Evolutionary conservation across 75 land plant species (phyloP).

Genomic region (Cryptomeria japonica): DNA sequence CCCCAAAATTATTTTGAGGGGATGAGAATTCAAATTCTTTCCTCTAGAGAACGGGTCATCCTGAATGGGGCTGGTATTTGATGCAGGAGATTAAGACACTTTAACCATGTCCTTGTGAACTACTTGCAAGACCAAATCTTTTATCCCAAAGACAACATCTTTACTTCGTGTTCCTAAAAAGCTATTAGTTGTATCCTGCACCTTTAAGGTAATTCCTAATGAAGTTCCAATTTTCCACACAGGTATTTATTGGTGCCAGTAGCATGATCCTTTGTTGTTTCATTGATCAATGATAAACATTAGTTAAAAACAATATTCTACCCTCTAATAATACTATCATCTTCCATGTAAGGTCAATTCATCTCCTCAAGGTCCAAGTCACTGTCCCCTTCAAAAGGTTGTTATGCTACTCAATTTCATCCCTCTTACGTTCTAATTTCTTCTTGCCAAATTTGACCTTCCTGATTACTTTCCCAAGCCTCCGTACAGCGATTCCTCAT

Average conservation of each 20-base stretch:
- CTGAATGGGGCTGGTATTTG: neutral
- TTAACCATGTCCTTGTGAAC: neutral
- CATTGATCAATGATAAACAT: too few species aligned
- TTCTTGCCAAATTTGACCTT: neutral
- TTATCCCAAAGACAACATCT: neutral
- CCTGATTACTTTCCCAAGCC: neutral
- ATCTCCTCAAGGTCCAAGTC: neutral
- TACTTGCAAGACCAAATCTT: neutral
- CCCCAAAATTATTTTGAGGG: neutral
- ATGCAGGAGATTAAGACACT: neutral
- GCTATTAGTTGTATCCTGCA: neutral
- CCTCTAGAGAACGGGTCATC: neutral
- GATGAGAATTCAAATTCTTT: neutral
- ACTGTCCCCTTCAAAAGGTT: neutral
- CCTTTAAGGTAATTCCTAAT: neutral
- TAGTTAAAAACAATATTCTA: neutral
- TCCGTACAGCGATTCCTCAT: neutral
- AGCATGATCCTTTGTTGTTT: neutral
- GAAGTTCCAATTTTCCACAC: neutral
- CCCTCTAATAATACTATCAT: neutral
- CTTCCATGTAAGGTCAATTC: neutral
- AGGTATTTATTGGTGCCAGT: neutral
- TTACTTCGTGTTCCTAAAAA: too few species aligned
- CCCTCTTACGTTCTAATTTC: neutral
- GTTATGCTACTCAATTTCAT: neutral